Evolutionary conservation across 345 rosid genomes (phyloP).

Genomic region (Garcia nutans): DNA sequence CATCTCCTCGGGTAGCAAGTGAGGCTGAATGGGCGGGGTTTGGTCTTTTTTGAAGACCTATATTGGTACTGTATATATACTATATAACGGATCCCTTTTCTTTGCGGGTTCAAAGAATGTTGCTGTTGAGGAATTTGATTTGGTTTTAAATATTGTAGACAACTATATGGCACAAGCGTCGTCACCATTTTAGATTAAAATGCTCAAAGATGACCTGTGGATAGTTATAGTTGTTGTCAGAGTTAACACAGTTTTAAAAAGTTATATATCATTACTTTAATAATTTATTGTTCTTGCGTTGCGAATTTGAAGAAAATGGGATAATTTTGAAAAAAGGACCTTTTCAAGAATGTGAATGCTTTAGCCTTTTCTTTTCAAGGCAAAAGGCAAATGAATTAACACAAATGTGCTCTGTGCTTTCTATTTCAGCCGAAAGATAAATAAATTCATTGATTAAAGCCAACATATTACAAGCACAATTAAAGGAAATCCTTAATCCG

Average conservation of each 20-base stretch:
- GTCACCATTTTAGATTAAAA: neutral
- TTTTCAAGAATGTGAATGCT: too few relatives aligned
- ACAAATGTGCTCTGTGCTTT: too few relatives aligned
- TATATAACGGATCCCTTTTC: neutral
- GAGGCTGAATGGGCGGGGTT: constrained; percentile 75
- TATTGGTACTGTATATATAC: neutral
- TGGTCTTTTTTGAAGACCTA: constrained; percentile 54
- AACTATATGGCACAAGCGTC: neutral
- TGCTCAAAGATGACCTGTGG: constrained; percentile 10
- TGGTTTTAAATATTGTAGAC: neutral
- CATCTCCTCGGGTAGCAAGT: constrained; percentile 50
- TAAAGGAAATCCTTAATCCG: too few relatives aligned
- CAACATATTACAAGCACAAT: too few relatives aligned
- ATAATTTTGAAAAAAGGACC: neutral
- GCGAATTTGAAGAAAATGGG: neutral
- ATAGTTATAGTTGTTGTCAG: neutral
- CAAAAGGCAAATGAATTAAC: too few relatives aligned
- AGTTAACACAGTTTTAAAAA: neutral
- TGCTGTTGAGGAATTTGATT: neutral
- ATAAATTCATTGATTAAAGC: too few relatives aligned
- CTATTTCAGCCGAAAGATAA: too few relatives aligned
- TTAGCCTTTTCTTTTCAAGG: too few relatives aligned
- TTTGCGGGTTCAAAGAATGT: too few relatives aligned
- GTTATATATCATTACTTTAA: neutral
- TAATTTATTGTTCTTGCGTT: neutral